Evolutionary conservation across 129 eudicot genomes (phyloP).

Genomic region (Ambrosia artemisiifolia): DNA sequence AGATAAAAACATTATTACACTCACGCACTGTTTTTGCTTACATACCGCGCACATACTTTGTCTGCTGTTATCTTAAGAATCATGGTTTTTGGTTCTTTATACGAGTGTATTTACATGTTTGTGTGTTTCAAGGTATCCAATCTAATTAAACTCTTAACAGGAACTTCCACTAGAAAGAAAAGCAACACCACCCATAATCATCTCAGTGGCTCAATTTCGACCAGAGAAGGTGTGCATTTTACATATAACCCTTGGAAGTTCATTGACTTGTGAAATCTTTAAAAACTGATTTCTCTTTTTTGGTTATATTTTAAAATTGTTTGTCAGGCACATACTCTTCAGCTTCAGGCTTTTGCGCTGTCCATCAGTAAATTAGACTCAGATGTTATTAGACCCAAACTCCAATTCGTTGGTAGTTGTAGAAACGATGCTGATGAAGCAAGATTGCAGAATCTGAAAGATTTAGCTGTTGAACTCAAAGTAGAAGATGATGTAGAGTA

Average conservation of each 20-base stretch:
- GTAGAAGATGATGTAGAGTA: constrained; percentile 78
- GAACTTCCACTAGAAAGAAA: constrained; percentile 79
- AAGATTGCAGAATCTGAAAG: constrained; percentile 79
- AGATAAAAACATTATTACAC: background rate
- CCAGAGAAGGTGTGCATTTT: constrained; percentile 90
- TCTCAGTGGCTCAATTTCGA: constrained; percentile 97
- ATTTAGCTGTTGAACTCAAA: constrained; percentile 56
- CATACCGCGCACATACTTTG: background rate
- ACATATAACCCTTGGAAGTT: constrained; percentile 4
- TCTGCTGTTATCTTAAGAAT: background rate
- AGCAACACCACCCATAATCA: constrained; percentile 43
- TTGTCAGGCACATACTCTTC: constrained; percentile 75
- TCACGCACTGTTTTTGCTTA: background rate
- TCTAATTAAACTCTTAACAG: constrained; percentile 45
- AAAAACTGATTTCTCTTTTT: background rate
- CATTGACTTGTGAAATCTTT: constrained; percentile 31
- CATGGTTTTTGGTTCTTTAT: background rate
- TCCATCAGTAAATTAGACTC: constrained; percentile 49
- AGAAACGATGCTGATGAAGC: constrained; percentile 87
- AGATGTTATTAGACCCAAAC: constrained; percentile 64
- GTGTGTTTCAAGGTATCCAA: constrained; percentile 16
- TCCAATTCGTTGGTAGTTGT: constrained; percentile 95
- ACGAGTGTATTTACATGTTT: constrained; percentile 6
- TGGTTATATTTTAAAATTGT: constrained; percentile 9
- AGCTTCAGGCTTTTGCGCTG: constrained; percentile 87